phyloP scores from a whole-genome alignment of 345 rosid genomes.

The Mercurialis annua region DNA sequence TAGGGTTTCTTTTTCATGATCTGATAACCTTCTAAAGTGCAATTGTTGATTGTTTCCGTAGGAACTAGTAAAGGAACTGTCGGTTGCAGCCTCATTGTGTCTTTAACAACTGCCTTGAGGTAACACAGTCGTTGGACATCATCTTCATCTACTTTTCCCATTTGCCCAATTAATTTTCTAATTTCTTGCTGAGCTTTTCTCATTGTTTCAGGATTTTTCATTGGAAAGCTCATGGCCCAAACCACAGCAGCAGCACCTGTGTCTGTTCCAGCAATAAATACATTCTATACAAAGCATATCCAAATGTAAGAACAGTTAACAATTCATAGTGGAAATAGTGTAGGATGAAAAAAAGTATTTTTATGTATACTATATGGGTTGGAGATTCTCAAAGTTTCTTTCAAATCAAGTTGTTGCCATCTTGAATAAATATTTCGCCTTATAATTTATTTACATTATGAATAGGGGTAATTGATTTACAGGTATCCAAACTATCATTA shows the following conservation, averaged over 20 bases:
- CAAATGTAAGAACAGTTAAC: neutral
- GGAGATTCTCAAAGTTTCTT: too few species aligned
- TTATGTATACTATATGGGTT: neutral
- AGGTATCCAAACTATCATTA: too few species aligned
- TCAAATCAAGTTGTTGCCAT: too few species aligned
- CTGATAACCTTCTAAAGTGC: constrained; percentile 3
- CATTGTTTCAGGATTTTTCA: constrained; percentile 5
- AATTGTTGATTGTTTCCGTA: neutral
- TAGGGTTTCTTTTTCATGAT: neutral
- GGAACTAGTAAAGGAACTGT: neutral
- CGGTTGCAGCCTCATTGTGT: constrained; percentile 5
- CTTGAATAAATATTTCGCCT: too few species aligned
- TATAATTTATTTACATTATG: too few species aligned
- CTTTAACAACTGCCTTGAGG: neutral
- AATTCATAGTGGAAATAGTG: neutral
- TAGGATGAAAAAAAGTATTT: too few species aligned
- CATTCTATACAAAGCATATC: neutral
- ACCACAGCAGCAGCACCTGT: neutral
- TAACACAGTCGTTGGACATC: neutral
- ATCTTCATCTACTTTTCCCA: constrained; percentile 9
- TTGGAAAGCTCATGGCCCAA: neutral
- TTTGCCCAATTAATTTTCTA: neutral
- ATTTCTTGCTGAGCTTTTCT: constrained; percentile 1
- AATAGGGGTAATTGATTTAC: too few species aligned
- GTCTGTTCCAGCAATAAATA: constrained; percentile 5